These are phyloP conservation scores for Entomortierella lignicola DNA, from an alignment of 192 early-diverging fungal species.

Conservation along the genomic window DNA sequence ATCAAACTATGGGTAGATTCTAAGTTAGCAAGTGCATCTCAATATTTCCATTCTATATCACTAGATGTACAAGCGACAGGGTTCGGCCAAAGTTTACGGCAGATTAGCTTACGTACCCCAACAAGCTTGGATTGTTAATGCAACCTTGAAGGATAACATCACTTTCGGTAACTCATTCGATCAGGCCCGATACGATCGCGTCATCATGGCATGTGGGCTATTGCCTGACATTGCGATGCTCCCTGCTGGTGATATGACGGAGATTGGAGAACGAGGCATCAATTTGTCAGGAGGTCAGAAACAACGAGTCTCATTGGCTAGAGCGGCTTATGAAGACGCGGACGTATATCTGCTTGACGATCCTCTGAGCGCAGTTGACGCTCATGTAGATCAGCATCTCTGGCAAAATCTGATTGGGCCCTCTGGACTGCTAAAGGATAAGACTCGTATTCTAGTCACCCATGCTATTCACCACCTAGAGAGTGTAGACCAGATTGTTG, in stretches of 20 bases:
- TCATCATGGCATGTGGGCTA: constrained; percentile 84
- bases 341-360: constrained; percentile 70
- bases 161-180: constrained; percentile 85
- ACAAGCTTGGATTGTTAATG: constrained; percentile 95
- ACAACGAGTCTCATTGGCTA: constrained; percentile 70
- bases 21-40: no score
- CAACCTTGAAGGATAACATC: constrained; percentile 88
- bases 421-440: constrained; percentile 79
- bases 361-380: constrained; percentile 69
- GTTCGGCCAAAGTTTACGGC: constrained; percentile 73
- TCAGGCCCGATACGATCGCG: constrained; percentile 74
- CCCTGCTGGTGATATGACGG: constrained; percentile 88
- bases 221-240: constrained; percentile 87
- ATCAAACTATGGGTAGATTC: not conserved
- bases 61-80: constrained; percentile 74
- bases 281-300: constrained; percentile 95
- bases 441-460: constrained; percentile 85
- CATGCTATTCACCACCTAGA: constrained; percentile 83
- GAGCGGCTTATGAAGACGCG: constrained; percentile 88
- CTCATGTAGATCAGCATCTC: constrained; percentile 70
- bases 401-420: constrained; percentile 92
- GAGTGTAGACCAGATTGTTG: constrained; percentile 72
- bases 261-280: constrained; percentile 92
- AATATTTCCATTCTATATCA: not conserved
- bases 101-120: constrained; percentile 73